Base-by-base conservation (phyloP, 2,329 filamentous ascomycete species). In the Diplodia scrobiculata region DNA sequence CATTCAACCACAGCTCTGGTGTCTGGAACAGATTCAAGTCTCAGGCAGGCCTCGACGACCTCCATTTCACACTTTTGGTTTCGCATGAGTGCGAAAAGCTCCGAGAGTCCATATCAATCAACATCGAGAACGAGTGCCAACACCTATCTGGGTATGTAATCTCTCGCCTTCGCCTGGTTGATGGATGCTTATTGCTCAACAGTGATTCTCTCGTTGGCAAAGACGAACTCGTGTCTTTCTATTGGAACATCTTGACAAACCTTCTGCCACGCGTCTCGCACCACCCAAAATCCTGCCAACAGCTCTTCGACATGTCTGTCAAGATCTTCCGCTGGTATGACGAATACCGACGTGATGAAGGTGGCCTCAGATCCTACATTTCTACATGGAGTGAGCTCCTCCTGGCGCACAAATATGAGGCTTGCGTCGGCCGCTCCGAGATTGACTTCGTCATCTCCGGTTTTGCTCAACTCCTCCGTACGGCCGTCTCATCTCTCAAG, bases 381-480 rank as follows among this genome's bases (percentile, higher is more conserved):
- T 63, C 53, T 1, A 60, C 65, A 3, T 79, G 77, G 77, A 75
- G 75, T 53, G 67, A 69, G 21, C 67, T 77, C 25, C 69, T 79
- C n/a, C 63, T 77, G 36, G 54, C 69, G 13, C 73, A 79, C 67
- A 66, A 71, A 5, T 76, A 78, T 29, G 62, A 71, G 34, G 76
- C 77, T 65, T 68, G 73, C 52, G 74, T 78, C 6, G 78, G 77
- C 5, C 72, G 74, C 10, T 73, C 76, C 19, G 72, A 78, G 25
- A 68, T 69, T 7, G 76, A 79, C 66, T 68, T 70, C 45, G 72
- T 79, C 32, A 74, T 79, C 14, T 58, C 75, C 17, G 78, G 78
- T 1, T 74, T 82, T 25, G 75, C 79, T 2, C 76, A 74, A 45
- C 72, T 83, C 32, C 71, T 83, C 17, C 69, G 71, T 11, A 75